Evolutionary conservation across 306 rosid species (phyloP), one percentile per base, ranked within the genome.

Genomic region (Sindora glabra): DNA sequence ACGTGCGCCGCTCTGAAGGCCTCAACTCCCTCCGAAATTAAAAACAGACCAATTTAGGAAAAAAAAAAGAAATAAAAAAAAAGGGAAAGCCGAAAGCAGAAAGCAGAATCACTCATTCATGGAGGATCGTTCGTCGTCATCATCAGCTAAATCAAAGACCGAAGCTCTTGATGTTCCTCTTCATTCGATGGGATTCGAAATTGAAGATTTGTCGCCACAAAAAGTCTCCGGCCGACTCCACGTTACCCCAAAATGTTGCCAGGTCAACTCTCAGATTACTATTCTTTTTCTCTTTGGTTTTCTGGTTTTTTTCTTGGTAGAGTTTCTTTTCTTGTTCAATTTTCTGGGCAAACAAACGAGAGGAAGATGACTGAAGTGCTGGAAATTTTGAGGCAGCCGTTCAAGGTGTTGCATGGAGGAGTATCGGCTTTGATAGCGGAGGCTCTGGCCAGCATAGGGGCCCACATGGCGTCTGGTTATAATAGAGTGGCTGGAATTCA

Each of bases 371-470:
- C 8, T 22, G 23, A 30, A 30, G 27, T 29, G 11, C 2, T 32
- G 15, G 25, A 24, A 36, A 24, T 48, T 65, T 18, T 21, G 39
- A 19, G 11, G 36, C 78, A 91, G 99, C 96, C 96, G 15, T 92
- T 92, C 71, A 89, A 86, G 80, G 99, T 92, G 74, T 67, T 92
- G 36, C 99, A 92, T 77, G 99, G 99, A 49, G 99, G 99, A 6
- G 86, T 89, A 22, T 92, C 96, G n/a, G 99, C 99, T 4, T 53
- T 92, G 81, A 71, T 92, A 27, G 78, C 96, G 2, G 99, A 92
- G 79, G 53, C 88, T 5, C 77, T 92, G 50, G 95, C 96, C 27
- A 69, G 67, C 79, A 88, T 89, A 76, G 96, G 61, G 76, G 94
- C 79, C 15, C 78, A 59, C 42, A 64, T 80, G 53, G 99, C 95